These are phyloP conservation scores for Prunella vulgaris DNA, from an alignment of 257 asterid genomes.

Conservation along the genomic window DNA sequence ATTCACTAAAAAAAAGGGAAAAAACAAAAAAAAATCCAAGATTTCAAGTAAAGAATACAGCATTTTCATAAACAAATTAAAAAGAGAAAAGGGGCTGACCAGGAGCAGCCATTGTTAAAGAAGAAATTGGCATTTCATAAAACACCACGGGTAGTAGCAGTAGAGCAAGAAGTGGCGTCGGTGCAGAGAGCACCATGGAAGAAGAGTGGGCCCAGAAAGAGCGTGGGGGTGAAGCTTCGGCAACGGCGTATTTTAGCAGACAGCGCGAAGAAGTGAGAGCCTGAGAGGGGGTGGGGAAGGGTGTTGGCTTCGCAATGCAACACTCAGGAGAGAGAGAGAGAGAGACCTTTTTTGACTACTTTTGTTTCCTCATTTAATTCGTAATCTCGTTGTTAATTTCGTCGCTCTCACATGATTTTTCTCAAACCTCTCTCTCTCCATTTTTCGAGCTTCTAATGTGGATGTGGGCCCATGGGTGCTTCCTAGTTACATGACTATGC, in stretches of 20 bases:
- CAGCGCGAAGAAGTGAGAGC: slow-evolving; percentile 12
- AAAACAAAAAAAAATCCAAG: slow-evolving; percentile 8
- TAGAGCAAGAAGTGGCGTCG: slow-evolving; percentile 32
- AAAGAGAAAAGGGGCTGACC: slow-evolving; percentile 33
- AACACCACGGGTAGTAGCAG: slow-evolving; percentile 26
- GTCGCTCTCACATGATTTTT: no score
- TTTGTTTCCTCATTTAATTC: slow-evolving; percentile 13
- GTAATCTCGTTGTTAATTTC: not conserved
- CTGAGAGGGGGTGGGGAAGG: no score
- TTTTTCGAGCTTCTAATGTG: not conserved
- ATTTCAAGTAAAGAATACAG: slow-evolving; percentile 10
- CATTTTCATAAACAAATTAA: not conserved
- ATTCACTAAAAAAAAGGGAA: not conserved
- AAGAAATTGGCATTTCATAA: slow-evolving; percentile 34
- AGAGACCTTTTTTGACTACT: slow-evolving; percentile 24
- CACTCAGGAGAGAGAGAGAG: slow-evolving; percentile 3
- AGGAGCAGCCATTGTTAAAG: slow-evolving; percentile 37
- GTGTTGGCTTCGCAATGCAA: no score
- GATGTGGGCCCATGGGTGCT: slow-evolving; percentile 11
- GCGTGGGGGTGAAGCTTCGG: slow-evolving; percentile 12
- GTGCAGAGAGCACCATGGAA: slow-evolving; percentile 39
- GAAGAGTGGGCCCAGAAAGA: slow-evolving; percentile 17
- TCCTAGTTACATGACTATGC: not conserved
- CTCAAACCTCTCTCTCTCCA: slow-evolving; percentile 12
- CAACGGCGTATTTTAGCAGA: slow-evolving; percentile 29